Conservation (phyloP, 2,329 filamentous ascomycete genomes). For the Thelonectria discophora region DNA sequence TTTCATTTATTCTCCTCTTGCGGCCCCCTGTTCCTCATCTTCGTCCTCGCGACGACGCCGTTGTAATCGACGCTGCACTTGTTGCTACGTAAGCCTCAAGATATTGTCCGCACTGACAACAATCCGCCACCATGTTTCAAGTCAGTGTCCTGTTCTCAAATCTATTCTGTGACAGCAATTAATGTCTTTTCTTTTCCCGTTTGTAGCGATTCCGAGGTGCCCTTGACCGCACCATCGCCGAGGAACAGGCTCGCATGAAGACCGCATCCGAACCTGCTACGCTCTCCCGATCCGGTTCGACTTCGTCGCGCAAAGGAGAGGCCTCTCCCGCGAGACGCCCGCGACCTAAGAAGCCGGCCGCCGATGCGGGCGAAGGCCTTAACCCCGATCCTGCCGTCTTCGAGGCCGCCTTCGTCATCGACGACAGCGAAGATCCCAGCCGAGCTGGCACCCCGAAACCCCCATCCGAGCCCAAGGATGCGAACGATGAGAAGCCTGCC, state of each 20-base stretch:
- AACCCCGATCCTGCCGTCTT: conserved; percentile 88
- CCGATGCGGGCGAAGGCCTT: conserved; percentile 50
- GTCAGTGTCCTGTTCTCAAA: conserved; percentile 5
- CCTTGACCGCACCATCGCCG: conserved; percentile 87
- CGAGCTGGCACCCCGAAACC: conserved; percentile 67
- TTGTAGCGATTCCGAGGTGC: conserved; percentile 80
- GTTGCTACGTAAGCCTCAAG: conserved; percentile 8
- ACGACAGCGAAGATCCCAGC: conserved; percentile 78
- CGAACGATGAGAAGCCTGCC: conserved; percentile 32
- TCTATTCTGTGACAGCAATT: not conserved
- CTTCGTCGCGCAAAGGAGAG: conserved; percentile 53
- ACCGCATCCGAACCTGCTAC: conserved; percentile 56
- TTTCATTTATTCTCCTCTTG: not conserved
- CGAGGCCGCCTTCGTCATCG: conserved; percentile 85
- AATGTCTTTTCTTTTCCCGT: not conserved
- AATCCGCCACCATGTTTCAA: conserved; percentile 24
- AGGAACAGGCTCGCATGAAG: conserved; percentile 86
- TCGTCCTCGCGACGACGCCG: not conserved
- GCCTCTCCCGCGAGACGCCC: conserved; percentile 42
- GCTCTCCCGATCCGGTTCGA: conserved; percentile 51
- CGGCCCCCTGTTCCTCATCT: not conserved
- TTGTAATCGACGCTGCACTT: conserved; percentile 8
- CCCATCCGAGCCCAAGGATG: conserved; percentile 49
- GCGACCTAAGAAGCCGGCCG: conserved; percentile 52
- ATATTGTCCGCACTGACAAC: conserved; percentile 2